These are phyloP conservation scores for Hortaea sp. DNA, from an alignment of 2,329 filamentous ascomycete species.

Conservation along the genomic window DNA sequence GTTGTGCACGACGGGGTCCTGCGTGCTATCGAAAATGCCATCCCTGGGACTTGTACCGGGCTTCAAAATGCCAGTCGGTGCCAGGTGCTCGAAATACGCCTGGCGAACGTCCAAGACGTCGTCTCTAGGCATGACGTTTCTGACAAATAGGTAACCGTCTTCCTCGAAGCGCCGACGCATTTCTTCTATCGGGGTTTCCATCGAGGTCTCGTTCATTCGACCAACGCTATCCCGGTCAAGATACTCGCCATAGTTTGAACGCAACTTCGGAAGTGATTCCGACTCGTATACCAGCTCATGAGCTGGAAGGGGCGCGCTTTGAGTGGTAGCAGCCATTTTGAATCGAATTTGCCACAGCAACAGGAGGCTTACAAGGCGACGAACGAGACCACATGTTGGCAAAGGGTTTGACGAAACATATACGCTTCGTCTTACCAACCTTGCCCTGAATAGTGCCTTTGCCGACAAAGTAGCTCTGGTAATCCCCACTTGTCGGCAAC, in stretches of 20 bases:
- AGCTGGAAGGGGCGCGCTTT: slow-evolving; percentile 12
- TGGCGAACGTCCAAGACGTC: slow-evolving; percentile 33
- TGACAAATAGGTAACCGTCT: slow-evolving; percentile 36
- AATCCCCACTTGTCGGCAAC: too few relatives aligned
- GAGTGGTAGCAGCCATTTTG: slow-evolving; percentile 10
- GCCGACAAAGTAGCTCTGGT: too few relatives aligned
- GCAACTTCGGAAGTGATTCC: slow-evolving; percentile 16
- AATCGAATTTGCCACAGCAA: too few relatives aligned
- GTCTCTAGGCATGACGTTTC: slow-evolving; percentile 32
- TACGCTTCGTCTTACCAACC: too few relatives aligned
- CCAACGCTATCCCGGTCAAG: slow-evolving; percentile 20
- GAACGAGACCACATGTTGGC: too few relatives aligned
- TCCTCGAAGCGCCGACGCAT: slow-evolving; percentile 28
- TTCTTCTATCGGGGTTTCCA: slow-evolving; percentile 28
- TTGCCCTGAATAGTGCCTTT: too few relatives aligned
- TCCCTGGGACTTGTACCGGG: slow-evolving; percentile 29
- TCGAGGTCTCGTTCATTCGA: slow-evolving; percentile 24
- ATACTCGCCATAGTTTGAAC: slow-evolving; percentile 19
- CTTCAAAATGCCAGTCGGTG: slow-evolving; percentile 29
- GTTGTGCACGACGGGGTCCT: slow-evolving; percentile 23
- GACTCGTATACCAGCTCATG: slow-evolving; percentile 17
- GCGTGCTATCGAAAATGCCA: slow-evolving; percentile 31
- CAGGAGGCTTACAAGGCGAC: too few relatives aligned
- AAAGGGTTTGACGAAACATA: too few relatives aligned
- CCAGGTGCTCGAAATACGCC: slow-evolving; percentile 31